A percentile compares a stretch with the other conserved stretches of the same genome.
Evolutionary conservation across 371 early-diverging fungal genomes (phyloP).

Genomic region (Rhizopus delemar): DNA sequence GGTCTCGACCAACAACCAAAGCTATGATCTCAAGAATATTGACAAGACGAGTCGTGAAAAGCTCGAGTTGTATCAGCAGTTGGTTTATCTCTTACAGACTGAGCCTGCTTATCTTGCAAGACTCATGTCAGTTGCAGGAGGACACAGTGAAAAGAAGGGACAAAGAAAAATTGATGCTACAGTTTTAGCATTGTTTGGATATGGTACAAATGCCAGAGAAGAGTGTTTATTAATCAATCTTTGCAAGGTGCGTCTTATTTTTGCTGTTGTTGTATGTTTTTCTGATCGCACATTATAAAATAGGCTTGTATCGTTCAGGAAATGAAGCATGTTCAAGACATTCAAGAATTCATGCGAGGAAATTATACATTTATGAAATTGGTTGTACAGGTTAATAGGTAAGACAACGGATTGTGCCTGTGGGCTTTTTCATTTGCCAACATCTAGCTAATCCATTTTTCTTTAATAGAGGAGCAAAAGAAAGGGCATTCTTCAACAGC

Average conservation of each 20-base stretch:
- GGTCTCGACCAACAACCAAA: conserved; percentile 25
- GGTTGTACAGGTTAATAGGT: conserved; percentile 83
- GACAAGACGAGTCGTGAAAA: conserved; percentile 86
- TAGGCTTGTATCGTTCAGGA: conserved; percentile 86
- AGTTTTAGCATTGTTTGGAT: conserved; percentile 92
- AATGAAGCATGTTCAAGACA: conserved; percentile 75
- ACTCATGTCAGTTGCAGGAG: conserved; percentile 82
- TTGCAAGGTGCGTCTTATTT: conserved; percentile 67
- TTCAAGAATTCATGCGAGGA: conserved; percentile 90
- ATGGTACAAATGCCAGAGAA: conserved; percentile 94
- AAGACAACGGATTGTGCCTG: conserved; percentile 33
- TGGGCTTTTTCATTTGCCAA: too few species aligned
- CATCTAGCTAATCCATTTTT: conserved; percentile 1
- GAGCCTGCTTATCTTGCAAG: conserved; percentile 90
- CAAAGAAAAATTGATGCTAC: conserved; percentile 82
- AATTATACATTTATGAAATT: conserved; percentile 96
- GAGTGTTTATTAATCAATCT: conserved; percentile 96
- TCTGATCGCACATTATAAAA: not conserved
- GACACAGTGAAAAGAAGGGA: conserved; percentile 42
- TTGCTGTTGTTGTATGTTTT: not conserved
- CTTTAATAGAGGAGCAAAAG: conserved; percentile 87
- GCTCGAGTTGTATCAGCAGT: conserved; percentile 84
- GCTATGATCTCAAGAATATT: conserved; percentile 63
- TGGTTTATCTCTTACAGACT: conserved; percentile 96
- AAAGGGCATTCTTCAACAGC: conserved; percentile 87